Evolutionary conservation across 208 protist species (phyloP).

Genomic region (Herpetomonas muscarum): DNA sequence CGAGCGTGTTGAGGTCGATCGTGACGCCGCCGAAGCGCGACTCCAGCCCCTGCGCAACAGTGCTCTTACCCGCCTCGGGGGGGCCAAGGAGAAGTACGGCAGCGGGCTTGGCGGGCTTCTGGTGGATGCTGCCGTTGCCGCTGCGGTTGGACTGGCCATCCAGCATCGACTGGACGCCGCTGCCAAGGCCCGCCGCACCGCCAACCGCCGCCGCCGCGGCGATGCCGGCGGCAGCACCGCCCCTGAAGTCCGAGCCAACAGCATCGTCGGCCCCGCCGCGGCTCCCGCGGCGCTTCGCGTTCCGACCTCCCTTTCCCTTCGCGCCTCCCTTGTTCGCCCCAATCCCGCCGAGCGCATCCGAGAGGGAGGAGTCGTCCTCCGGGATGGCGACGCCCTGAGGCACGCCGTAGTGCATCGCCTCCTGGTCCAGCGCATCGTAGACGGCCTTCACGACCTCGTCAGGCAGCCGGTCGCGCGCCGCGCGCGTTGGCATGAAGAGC

Average conservation of each 20-base stretch:
- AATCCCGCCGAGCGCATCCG: too few species aligned
- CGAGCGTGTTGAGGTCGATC: conserved; percentile 53
- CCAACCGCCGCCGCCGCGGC: too few species aligned
- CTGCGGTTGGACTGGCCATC: too few species aligned
- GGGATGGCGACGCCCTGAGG: neutral
- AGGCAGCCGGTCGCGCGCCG: conserved; percentile 59
- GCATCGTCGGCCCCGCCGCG: too few species aligned
- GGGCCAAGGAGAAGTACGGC: conserved; percentile 75
- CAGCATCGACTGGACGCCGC: too few species aligned
- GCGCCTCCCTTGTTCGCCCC: neutral
- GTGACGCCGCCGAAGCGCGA: conserved; percentile 15
- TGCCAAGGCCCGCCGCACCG: too few species aligned
- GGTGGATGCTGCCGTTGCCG: too few species aligned
- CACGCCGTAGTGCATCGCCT: conserved; percentile 5
- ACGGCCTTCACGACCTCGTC: conserved; percentile 63
- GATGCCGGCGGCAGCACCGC: too few species aligned
- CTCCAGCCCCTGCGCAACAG: conserved; percentile 38
- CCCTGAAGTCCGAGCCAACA: too few species aligned
- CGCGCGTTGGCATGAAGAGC: conserved; percentile 64
- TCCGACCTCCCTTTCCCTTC: too few species aligned
- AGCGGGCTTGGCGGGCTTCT: conserved; percentile 1
- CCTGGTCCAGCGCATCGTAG: conserved; percentile 34
- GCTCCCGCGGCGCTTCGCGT: too few species aligned
- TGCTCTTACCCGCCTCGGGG: conserved; percentile 72
- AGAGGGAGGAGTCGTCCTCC: neutral